phyloP scores from a whole-genome alignment of 345 rosid species.

The Salix caprea region DNA sequence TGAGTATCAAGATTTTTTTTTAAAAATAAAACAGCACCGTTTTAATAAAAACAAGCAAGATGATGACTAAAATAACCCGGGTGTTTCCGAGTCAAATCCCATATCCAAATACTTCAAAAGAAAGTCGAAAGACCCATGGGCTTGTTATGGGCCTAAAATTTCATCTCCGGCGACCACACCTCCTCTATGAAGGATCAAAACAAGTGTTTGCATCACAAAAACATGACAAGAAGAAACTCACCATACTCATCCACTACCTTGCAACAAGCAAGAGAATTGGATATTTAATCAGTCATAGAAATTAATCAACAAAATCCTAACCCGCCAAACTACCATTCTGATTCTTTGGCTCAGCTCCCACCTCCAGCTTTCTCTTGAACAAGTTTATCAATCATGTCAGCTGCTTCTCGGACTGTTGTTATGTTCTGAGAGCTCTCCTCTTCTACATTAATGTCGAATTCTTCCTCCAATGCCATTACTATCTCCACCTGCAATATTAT shows the following conservation, averaged over 20 bases:
- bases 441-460: conserved; percentile 15
- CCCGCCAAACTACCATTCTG: background rate
- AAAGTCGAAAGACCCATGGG: background rate
- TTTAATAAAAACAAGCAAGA: too few relatives aligned
- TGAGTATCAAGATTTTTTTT: too few relatives aligned
- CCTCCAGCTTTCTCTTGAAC: conserved; percentile 11
- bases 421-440: conserved; percentile 23
- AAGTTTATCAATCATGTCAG: conserved; percentile 18
- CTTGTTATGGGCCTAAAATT: background rate
- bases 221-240: background rate
- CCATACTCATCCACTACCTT: too few relatives aligned
- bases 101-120: too few relatives aligned
- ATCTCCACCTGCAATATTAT: conserved; percentile 18
- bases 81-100: too few relatives aligned
- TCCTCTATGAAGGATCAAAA: background rate
- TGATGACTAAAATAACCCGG: too few relatives aligned
- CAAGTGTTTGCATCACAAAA: background rate
- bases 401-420: conserved; percentile 18
- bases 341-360: background rate
- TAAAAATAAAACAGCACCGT: too few relatives aligned
- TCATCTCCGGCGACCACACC: background rate
- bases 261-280: too few relatives aligned
- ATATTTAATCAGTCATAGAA: background rate
- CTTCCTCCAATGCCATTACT: conserved; percentile 22
- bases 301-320: background rate